Base-by-base conservation (phyloP, 176 grass and related monocot species). In the Aegilops bicornis region DNA sequence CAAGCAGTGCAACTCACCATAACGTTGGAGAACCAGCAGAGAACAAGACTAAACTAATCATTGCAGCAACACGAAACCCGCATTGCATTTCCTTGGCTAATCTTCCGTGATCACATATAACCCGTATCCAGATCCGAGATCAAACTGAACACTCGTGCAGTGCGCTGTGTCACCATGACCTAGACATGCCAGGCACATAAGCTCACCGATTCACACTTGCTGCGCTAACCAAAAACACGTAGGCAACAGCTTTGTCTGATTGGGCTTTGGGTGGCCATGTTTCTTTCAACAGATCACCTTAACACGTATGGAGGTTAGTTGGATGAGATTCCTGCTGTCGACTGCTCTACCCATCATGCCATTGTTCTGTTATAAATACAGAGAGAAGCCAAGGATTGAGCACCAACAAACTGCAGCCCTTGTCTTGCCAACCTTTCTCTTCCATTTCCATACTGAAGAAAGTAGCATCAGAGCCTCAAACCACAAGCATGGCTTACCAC, bases 401-500 rank as follows among this genome's bases (percentile, higher is more conserved):
- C 37, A 91, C 29, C 71, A 88, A 71, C 56, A 67, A 78, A 62
- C n/a, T 50, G 27, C 60, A 91, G 10, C 68, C 68, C 43, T 54
- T 54, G 27, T 22, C 60, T 80, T 84, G 10, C 74, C n/a, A 69
- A 50, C 64, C 50, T 71, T 61, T 81, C 36, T 32, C 77, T 64
- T 37, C 50, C 8, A 45, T 83, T 42, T 72, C 31, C 37, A 81
- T 42, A 82, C 17, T 54, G 42, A 74, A 65, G 61, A 59, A 71
- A 65, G 22, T 54, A 83, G 20, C 24, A 76, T 45, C 25, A 64
- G 24, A 88, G 19, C 71, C 82, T 73, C 71, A 54, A 59, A 54
- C 12, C 36, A 25, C 6, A 36, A 90, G 70, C 66, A 93, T 90
- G 91, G 82, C 74, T 83, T 83, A 50, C 70, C 89, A 91, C 82